Conservation (phyloP, 371 early-diverging fungal genomes). For the Ordospora pajunii region DNA sequence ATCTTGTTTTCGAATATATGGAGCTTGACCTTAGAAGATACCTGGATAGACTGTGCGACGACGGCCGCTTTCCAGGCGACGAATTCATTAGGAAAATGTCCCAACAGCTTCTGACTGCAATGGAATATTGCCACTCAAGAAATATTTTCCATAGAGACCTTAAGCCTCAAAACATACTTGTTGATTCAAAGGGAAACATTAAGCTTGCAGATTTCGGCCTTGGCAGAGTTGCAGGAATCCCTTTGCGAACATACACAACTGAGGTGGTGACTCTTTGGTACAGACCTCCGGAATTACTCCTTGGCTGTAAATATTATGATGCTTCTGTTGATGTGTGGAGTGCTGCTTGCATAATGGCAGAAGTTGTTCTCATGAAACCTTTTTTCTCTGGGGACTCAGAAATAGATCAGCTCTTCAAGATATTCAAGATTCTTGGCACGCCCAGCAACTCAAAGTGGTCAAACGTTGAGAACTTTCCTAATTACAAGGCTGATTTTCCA, state of each 20-base stretch:
- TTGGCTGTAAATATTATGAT: conserved; percentile 58
- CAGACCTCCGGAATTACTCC: conserved; percentile 60
- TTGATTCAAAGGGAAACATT: conserved; percentile 45
- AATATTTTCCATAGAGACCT: conserved; percentile 86
- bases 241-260: conserved; percentile 55
- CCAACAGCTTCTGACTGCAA: conserved; percentile 88
- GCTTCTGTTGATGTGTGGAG: conserved; percentile 82
- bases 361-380: conserved; percentile 83
- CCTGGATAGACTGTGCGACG: conserved; percentile 68
- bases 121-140: conserved; percentile 90
- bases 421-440: conserved; percentile 94
- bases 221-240: conserved; percentile 53
- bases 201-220: conserved; percentile 62
- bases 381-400: conserved; percentile 94
- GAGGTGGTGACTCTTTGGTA: conserved; percentile 61
- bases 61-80: conserved; percentile 5
- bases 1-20: conserved; percentile 93
- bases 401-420: conserved; percentile 95
- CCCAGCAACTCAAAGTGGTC: conserved; percentile 91
- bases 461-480: conserved; percentile 69
- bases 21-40: conserved; percentile 90
- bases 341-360: conserved; percentile 95
- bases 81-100: conserved; percentile 44
- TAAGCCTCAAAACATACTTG: conserved; percentile 68
- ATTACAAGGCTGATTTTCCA: conserved; percentile 63